Base-by-base conservation (phyloP, 495 filamentous ascomycete genomes). In the Tricharina praecox region DNA sequence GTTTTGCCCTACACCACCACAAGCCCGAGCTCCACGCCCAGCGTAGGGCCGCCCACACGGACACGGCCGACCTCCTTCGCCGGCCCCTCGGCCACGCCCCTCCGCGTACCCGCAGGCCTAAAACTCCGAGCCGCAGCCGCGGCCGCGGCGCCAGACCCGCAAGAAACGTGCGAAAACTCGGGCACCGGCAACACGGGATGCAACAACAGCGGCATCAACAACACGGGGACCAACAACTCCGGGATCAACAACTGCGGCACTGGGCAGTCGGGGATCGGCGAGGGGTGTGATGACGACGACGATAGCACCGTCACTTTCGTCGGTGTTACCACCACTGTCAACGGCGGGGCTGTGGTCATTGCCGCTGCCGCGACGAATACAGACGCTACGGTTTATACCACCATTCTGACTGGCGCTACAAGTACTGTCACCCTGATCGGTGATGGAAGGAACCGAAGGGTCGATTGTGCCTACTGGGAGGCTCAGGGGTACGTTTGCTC, bases 401-500 rank as follows among this genome's bases (percentile, higher is more conserved):
- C 56, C 0, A 59, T 55, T 1, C 26, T 59, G 26, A 35, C 23
- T 3, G 56, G 56, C 3, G 39, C 56, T 3, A 59, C 48, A 2
- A 49, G 45, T 4, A 59, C 56, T 1, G 55, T 55, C 41, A 59
- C 56, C 1, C 24, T 58, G 8, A 44, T 51, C 10, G 18, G 48
- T 3, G 51, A 44, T n/a, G 49, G 48, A 11, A 30, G 44, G 30
- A 38, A 50, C 15, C 52, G 50, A 28, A 48, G 55, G 18, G 49
- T 44, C 15, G 56, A 55, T 13, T 59, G 56, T 15, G 56, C 55
- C 20, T 59, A 59, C 32, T 59, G 56, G 56, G 38, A 45, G 32
- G 49, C 56, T 3, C 56, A 59, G 51, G 56, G 56, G 19, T 59
- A 49, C 39, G 48, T 48, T 9, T 59, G 56, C 44, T 50, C 37